phyloP scores from a whole-genome alignment of 257 asterid genomes.

The Cruciata laevipes region DNA sequence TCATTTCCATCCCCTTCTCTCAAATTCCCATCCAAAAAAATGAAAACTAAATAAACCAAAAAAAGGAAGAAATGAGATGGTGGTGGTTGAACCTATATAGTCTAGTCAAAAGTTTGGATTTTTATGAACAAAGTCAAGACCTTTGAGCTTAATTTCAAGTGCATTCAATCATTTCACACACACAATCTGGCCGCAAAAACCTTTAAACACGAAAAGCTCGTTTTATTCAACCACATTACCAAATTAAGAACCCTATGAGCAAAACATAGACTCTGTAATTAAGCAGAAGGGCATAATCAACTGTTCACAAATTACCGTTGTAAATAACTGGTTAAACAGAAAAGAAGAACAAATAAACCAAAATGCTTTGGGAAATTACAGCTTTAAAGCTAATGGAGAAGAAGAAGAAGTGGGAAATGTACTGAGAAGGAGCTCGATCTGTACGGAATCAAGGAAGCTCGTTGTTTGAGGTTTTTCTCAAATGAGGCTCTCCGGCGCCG shows the following conservation, averaged over 20 bases:
- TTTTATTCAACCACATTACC: not conserved
- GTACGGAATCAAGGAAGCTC: conserved; percentile 13
- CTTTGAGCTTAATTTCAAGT: not conserved
- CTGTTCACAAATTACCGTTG: not conserved
- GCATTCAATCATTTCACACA: not conserved
- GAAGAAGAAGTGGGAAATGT: conserved; percentile 4
- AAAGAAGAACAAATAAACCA: not conserved
- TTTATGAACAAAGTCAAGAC: conserved; percentile 5
- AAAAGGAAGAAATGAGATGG: not conserved
- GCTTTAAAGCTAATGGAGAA: not conserved
- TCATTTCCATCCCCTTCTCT: conserved; percentile 40
- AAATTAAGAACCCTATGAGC: conserved; percentile 5
- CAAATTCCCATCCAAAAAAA: conserved; percentile 15
- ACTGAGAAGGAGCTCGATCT: conserved; percentile 17
- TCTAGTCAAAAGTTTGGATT: not conserved
- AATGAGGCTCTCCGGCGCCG: conserved; percentile 7
- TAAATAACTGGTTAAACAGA: not conserved
- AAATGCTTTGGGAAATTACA: not conserved
- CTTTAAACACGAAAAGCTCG: not conserved
- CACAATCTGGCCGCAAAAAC: not conserved
- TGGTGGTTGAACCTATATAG: not conserved
- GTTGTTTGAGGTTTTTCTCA: conserved; percentile 14
- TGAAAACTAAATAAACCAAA: not conserved
- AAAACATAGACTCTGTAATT: not conserved
- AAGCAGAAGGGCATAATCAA: not conserved